Evolutionary conservation across 208 protist genomes (phyloP), one percentile per base, ranked within the genome.

Genomic region (Trypanosoma lewisi): DNA sequence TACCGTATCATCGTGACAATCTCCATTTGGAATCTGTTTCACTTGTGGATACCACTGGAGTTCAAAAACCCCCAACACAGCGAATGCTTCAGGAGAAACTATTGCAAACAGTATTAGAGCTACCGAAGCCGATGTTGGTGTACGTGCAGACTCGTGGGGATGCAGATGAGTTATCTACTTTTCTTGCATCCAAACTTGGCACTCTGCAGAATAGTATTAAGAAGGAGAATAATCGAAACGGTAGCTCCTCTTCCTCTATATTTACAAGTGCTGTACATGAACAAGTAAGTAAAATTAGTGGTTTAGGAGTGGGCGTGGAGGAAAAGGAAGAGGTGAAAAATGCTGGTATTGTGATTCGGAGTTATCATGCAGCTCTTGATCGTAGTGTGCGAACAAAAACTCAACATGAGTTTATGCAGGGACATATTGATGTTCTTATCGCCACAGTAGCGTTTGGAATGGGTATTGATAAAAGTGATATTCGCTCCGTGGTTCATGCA

Each of bases 361-460:
- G 77, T 63, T 95, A 95, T 61, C 89, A 97, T 70, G 86, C 85
- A 0, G 89, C 76, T 8, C 67, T 94, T 28, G 74, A 82, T 0
- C 72, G 68, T 0, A 11, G 61, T 5, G 31, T 87, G 27, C 75
- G 89, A 28, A 85, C 34, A 8, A 61, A 51, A 2, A 88, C 85
- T n/a, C 93, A 97, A 74, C 66, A 80, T 41, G 66, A 85, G 63
- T 99, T 98, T 87, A 80, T 85, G 39, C 63, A 69, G 0, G 91
- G 83, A 42, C 65, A 80, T 23, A 75, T 98, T 17, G 79, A 96
- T 36, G 85, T 99, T 17, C 78, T 99, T 5, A 86, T 95, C 14
- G 97, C 97, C 8, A 99, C 98, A 6, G 91, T 99, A 2, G 98
- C 98, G 17, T 99, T 99, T 77, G 97, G 97, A 23, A 98, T 99